phyloP scores from a whole-genome alignment of 1,284 basidiomycete genomes.

The Sutorius eximius region DNA sequence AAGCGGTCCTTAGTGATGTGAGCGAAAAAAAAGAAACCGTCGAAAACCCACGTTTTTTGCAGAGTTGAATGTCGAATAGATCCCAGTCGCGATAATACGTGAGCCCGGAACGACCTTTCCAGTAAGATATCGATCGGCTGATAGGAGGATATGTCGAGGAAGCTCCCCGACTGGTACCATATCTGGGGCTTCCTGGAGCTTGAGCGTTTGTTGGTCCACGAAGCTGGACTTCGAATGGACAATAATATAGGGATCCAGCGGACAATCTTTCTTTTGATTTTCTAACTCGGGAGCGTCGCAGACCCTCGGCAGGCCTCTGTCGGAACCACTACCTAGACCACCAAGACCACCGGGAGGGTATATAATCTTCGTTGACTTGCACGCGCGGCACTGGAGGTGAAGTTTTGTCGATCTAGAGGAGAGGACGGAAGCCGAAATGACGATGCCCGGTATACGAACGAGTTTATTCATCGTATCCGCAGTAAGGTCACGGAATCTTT shows the following conservation, averaged over 20 bases:
- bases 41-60: conserved; percentile 67
- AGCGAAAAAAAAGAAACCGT: background rate
- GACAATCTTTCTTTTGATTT: conserved; percentile 89
- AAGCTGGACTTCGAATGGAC: conserved; percentile 94
- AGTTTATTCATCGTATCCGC: conserved; percentile 95
- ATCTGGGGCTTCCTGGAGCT: conserved; percentile 98
- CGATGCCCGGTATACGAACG: conserved; percentile 96
- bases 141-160: conserved; percentile 93
- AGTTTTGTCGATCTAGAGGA: conserved; percentile 92
- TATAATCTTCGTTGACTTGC: conserved; percentile 80
- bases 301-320: conserved; percentile 77
- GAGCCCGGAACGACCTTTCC: conserved; percentile 94
- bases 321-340: conserved; percentile 78
- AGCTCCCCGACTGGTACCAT: conserved; percentile 99
- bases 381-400: conserved; percentile 91
- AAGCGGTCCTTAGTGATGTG: conserved; percentile 8
- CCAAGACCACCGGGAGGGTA: conserved; percentile 85
- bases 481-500: conserved; percentile 91
- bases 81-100: conserved; percentile 91
- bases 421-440: conserved; percentile 94
- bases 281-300: conserved; percentile 79
- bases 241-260: conserved; percentile 94
- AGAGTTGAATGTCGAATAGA: conserved; percentile 94
- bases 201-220: conserved; percentile 95
- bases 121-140: conserved; percentile 86